These are phyloP conservation scores for Emmonsia crescens DNA, from an alignment of 2,329 filamentous ascomycete species.

Conservation along the genomic window DNA sequence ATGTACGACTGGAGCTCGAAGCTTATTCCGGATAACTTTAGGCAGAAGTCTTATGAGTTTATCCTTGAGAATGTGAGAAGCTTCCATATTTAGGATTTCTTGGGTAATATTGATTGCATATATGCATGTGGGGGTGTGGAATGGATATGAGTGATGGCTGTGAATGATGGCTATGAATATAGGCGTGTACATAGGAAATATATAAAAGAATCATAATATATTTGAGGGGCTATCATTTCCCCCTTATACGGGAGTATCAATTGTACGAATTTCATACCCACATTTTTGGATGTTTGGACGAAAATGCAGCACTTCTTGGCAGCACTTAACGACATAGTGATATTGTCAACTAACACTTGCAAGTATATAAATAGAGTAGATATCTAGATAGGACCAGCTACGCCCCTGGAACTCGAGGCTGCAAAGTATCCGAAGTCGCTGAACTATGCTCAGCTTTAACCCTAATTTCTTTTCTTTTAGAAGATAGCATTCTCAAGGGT, in stretches of 20 bases:
- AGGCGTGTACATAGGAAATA: background rate
- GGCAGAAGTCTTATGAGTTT: constrained; percentile 34
- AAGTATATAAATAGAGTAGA: too few species aligned
- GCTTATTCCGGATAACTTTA: constrained; percentile 40
- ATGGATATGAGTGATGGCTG: background rate
- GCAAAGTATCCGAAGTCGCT: too few species aligned
- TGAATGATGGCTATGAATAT: background rate
- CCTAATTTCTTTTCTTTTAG: too few species aligned
- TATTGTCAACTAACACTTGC: too few species aligned
- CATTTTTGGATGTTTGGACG: background rate
- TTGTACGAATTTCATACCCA: background rate
- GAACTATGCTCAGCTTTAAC: too few species aligned
- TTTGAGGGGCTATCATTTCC: background rate
- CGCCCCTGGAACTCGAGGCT: too few species aligned
- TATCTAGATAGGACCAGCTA: too few species aligned
- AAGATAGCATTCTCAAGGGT: too few species aligned
- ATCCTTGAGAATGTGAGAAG: constrained; percentile 21
- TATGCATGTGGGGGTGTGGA: background rate
- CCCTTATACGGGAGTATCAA: background rate
- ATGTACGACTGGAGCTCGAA: constrained; percentile 27
- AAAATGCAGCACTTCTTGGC: background rate
- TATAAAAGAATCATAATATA: background rate
- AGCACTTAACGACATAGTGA: background rate
- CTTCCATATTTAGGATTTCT: constrained; percentile 9
- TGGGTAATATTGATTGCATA: background rate